Percentiles rank a stretch among this genome's conserved stretches.
Evolutionary conservation across 2,329 filamentous ascomycete species (phyloP).

Genomic region (Endoconidiophora laricicola): DNA sequence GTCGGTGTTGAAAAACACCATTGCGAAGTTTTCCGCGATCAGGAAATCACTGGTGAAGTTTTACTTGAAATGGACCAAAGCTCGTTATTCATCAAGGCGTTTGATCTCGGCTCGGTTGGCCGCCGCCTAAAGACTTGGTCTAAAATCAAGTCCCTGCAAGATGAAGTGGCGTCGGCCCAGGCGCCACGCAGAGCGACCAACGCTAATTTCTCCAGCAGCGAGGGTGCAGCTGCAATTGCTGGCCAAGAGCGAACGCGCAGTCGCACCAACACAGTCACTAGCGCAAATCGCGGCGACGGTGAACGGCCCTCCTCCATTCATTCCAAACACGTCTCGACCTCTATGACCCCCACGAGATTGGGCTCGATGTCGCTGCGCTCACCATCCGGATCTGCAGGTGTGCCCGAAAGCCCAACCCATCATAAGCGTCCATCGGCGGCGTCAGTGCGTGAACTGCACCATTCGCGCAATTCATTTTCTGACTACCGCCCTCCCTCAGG

Average conservation of each 20-base stretch:
- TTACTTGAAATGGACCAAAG: conserved; percentile 89
- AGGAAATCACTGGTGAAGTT: conserved; percentile 91
- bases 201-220: conserved; percentile 31
- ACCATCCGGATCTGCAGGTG: conserved; percentile 12
- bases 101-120: conserved; percentile 82
- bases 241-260: conserved; percentile 41
- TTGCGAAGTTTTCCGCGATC: conserved; percentile 85
- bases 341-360: conserved; percentile 31
- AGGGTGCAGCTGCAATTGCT: conserved; percentile 23
- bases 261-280: conserved; percentile 41
- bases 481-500: conserved; percentile 50
- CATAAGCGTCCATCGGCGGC: conserved; percentile 55
- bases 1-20: conserved; percentile 74
- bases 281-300: conserved; percentile 25
- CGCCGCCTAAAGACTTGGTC: conserved; percentile 88
- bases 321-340: conserved; percentile 31
- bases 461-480: conserved; percentile 37
- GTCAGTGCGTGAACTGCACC: conserved; percentile 65
- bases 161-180: conserved; percentile 49
- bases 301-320: conserved; percentile 31
- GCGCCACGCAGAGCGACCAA: conserved; percentile 35
- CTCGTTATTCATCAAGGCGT: conserved; percentile 87
- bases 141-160: conserved; percentile 81
- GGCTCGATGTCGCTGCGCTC: conserved; percentile 16
- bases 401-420: conserved; percentile 30